Evolutionary conservation across 1,284 basidiomycete species (phyloP).

Genomic region (Lignosus rhinocerotis): DNA sequence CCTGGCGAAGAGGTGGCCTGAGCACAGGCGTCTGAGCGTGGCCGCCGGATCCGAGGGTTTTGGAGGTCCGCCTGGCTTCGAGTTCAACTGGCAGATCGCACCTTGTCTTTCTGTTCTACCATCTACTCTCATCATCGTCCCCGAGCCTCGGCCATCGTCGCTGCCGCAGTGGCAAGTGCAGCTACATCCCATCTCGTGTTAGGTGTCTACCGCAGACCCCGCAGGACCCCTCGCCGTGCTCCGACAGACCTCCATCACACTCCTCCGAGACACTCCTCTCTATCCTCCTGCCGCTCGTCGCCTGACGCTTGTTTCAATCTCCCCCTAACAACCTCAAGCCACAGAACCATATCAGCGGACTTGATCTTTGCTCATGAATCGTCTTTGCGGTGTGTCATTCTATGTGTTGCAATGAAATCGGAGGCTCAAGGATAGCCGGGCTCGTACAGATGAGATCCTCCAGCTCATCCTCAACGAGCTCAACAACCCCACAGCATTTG

Average conservation of each 20-base stretch:
- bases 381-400: conserved; percentile 56
- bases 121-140: conserved; percentile 15
- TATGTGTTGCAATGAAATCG: not conserved
- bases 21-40: conserved; percentile 14
- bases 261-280: not conserved
- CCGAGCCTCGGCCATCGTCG: conserved; percentile 7
- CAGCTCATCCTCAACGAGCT: conserved; percentile 73
- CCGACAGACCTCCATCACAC: conserved; percentile 2
- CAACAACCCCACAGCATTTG: conserved; percentile 59
- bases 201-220: not conserved
- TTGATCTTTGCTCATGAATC: conserved; percentile 46
- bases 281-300: conserved; percentile 2
- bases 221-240: not conserved
- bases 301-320: conserved; percentile 12
- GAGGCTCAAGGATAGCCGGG: not conserved
- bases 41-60: conserved; percentile 25
- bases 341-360: not conserved
- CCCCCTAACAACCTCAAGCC: conserved; percentile 3
- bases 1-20: not conserved
- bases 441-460: conserved; percentile 61
- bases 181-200: not conserved
- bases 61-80: conserved; percentile 41
- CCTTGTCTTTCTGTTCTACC: conserved; percentile 16
- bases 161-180: not conserved
- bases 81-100: conserved; percentile 21